Evolutionary conservation across 2,329 filamentous ascomycete genomes (phyloP), one percentile per base, ranked within the genome.

Genomic region (Fusarium falciforme): DNA sequence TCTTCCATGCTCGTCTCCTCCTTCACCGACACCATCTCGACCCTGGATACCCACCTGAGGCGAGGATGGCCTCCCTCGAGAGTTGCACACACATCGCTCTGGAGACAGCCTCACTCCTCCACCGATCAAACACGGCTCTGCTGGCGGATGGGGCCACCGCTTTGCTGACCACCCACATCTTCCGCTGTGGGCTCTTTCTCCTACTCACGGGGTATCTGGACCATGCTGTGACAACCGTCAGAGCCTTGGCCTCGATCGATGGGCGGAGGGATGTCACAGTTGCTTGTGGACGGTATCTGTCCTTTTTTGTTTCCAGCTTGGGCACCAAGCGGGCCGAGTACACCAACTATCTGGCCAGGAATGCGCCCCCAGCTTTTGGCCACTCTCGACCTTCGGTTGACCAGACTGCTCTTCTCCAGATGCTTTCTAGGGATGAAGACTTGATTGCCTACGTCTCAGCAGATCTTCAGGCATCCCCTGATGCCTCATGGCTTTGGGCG

Each of bases 11-110:
- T 17, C 92, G 94, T n/a, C 89, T 98, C 33, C 87, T 96, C 40
- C 89, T 99, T 10, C 94, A 98, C 82, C 91, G 96, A 47, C 95
- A 97, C 78, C 98, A 98, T 78, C 87, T 98, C 10, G 92, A 91
- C 0, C 93, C 95, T 0, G 86, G 86, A 11, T 95, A 93, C 78
- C 87, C 92, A 0, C 82, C 86, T 2, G 87, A 92, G 35, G 89
- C 92, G 47, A 90, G 96, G 49, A 83, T 87, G 5, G 89, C 90
- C 8, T 95, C 96, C 2, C 85, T 98, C 31, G 92, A 95, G 67
- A 90, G 93, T 72, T 98, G 96, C 80, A 89, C 92, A 3, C 86
- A 87, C 8, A 91, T 93, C 10, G 91, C 94, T 1, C 87, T 93
- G 66, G 95, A 98, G 74, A 98, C 95, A 0, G 92, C 93, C 0